Evolutionary conservation across 2,329 filamentous ascomycete species (phyloP), one percentile per base, ranked within the genome.

Genomic region (Pseudogymnoascus sp.): DNA sequence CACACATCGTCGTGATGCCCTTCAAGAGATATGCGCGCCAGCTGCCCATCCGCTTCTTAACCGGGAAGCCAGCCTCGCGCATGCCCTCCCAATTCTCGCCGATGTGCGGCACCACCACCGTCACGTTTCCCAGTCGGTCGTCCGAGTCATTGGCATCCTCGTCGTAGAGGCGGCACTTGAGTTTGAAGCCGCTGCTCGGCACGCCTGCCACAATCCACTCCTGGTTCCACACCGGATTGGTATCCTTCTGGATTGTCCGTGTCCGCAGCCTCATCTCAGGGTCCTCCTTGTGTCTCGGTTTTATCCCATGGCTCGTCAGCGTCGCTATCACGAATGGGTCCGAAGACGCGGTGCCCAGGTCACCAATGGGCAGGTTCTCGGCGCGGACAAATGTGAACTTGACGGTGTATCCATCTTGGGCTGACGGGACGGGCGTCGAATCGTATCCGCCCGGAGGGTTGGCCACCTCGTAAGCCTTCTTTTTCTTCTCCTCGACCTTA

Each of bases 201-300:
- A 97, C 82, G 68, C 96, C 95, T 65, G 90, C 91, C 23, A 97
- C 88, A 21, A 91, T 81, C 93, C 93, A 97, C 65, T 91, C 83
- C 38, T 87, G 84, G 59, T 96, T 82, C 93, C 93, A 97, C 59
- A 78, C 80, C 0, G 93, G 92, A 69, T 92, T 83, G 1, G 85
- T 87, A 42, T 82, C 87, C 67, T 82, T 84, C 63, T 89, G 84
- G 35, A 92, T 76, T 0, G 93, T 97, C 0, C 82, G 84, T 0
- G 91, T 96, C 53, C 93, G 86, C 72, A 90, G 84, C 21, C 79
- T 80, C 33, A 96, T 77, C 21, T 85, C 81, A 0, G 92, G 89
- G 71, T 97, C 92, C 72, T 96, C 90, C 74, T 93, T 93, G 76
- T 96, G 91, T 37, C 91, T 80, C 68, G 84, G 86, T 0, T 85